Base-by-base conservation (phyloP, 306 rosid genomes). In the Chamaecrista fasciculata region DNA sequence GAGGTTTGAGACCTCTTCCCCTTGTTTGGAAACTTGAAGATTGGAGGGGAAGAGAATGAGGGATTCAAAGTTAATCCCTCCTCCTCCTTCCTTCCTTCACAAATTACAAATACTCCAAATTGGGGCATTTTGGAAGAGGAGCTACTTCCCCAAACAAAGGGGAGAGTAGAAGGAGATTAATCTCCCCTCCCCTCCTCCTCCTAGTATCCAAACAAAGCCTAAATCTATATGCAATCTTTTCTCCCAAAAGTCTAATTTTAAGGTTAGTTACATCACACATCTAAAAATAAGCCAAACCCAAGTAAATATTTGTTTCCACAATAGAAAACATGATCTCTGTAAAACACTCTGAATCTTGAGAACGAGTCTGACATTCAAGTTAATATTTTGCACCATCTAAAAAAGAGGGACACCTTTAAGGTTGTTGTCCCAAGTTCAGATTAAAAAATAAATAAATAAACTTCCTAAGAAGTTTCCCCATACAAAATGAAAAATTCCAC, bases 401-500 rank as follows among this genome's bases (percentile, higher is more conserved):
- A 28, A 70, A 47, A 33, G 39, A 40, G 51, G 57, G 34, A 36
- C 50, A 28, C 52, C 48, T 12, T 15, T 34, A 62, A 64, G 36
- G 29, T 26, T 44, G n/a, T 11, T 60, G 11, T 31, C 67, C 56
- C 67, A 66, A 43, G 70, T 72, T 51, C 52, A 69, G 43, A n/a
- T 40, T 18, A 26, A 20, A 82, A n/a, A n/a, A n/a, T n/a, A n/a
- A 46, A 66, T 14, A 11, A 25, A 53, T 12, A 66, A 21, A 56
- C 19, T 26, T 55, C 70, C 39, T 62, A 36, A 47, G 25, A 55
- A 46, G 26, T 64, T 70, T 40, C 53, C n/a, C 33, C 20, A 12
- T 11, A 6, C 62, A 28, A 56, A 28, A 6, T 33, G 15, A 15
- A 56, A 28, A 26, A 47, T 18, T n/a, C 16, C 4, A 28, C 4